phyloP scores from a whole-genome alignment of 306 rosid genomes.

The Nissolia schottii region DNA sequence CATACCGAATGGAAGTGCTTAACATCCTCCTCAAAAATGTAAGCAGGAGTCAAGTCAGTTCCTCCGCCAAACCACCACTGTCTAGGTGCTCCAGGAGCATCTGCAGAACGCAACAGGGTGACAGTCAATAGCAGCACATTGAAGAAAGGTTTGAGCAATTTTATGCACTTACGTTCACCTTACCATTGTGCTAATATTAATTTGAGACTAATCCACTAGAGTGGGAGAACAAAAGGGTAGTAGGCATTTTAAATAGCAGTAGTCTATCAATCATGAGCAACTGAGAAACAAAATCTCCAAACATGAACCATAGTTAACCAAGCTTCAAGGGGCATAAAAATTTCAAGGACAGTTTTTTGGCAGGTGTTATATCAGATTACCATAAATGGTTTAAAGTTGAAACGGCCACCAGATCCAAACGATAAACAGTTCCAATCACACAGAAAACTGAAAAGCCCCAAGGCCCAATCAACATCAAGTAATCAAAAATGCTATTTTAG shows the following conservation, averaged over 20 bases:
- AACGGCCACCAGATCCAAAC: too few species aligned
- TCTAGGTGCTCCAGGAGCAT: conserved; percentile 90
- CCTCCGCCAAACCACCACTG: conserved; percentile 99
- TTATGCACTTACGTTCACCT: not conserved
- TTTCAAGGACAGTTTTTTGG: too few species aligned
- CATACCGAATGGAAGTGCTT: conserved; percentile 91
- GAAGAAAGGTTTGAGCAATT: not conserved
- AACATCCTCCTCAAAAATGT: conserved; percentile 90
- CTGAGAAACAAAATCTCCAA: not conserved
- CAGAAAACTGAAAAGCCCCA: too few species aligned
- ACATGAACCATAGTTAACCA: not conserved
- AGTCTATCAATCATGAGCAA: not conserved
- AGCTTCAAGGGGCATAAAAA: not conserved
- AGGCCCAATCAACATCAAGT: not conserved
- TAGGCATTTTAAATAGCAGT: not conserved
- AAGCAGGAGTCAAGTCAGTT: conserved; percentile 95
- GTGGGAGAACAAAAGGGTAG: not conserved
- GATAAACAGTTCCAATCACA: too few species aligned
- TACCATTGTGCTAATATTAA: not conserved
- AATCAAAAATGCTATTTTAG: too few species aligned
- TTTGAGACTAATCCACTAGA: not conserved
- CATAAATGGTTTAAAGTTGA: too few species aligned
- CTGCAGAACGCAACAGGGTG: conserved; percentile 43
- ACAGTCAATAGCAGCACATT: conserved; percentile 11
- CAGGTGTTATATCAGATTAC: too few species aligned